Evolutionary conservation across 306 rosid genomes (phyloP).

Genomic region (Luffa acutangula): DNA sequence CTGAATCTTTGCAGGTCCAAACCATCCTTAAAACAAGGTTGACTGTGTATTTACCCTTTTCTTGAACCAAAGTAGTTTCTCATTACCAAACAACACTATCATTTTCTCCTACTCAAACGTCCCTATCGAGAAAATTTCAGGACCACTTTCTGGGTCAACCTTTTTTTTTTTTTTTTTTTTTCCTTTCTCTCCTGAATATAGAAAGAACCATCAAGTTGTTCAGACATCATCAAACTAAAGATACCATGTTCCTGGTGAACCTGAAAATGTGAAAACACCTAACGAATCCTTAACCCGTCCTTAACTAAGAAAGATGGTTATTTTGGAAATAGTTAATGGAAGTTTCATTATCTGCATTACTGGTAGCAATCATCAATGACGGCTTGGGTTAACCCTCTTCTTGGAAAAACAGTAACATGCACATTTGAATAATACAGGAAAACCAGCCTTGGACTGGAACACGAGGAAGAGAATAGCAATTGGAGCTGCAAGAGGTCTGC

Average conservation of each 20-base stretch:
- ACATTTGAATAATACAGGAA: conserved; percentile 35
- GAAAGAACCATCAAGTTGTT: not conserved
- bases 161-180: not conserved
- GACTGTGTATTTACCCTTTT: not conserved
- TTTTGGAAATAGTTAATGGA: not conserved
- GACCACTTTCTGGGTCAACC: not conserved
- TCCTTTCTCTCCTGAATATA: not conserved
- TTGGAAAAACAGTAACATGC: not conserved
- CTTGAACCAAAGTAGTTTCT: conserved; percentile 3
- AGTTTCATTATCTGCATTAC: not conserved
- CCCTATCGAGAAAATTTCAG: not conserved
- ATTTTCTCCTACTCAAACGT: not conserved
- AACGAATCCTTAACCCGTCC: not conserved
- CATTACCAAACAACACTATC: not conserved
- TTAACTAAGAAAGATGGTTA: not conserved
- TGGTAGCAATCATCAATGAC: not conserved
- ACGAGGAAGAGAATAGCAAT: conserved; percentile 89
- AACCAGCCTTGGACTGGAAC: conserved; percentile 90
- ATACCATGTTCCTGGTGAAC: not conserved
- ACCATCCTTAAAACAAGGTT: not conserved
- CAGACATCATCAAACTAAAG: not conserved
- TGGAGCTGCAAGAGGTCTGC: conserved; percentile 95
- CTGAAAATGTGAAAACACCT: not conserved
- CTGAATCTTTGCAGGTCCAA: conserved; percentile 1
- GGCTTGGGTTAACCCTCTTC: not conserved